Evolutionary conservation across 139 green algal species (phyloP), one percentile per base, ranked within the genome.

Genomic region (Chlamydomonas incerta): DNA sequence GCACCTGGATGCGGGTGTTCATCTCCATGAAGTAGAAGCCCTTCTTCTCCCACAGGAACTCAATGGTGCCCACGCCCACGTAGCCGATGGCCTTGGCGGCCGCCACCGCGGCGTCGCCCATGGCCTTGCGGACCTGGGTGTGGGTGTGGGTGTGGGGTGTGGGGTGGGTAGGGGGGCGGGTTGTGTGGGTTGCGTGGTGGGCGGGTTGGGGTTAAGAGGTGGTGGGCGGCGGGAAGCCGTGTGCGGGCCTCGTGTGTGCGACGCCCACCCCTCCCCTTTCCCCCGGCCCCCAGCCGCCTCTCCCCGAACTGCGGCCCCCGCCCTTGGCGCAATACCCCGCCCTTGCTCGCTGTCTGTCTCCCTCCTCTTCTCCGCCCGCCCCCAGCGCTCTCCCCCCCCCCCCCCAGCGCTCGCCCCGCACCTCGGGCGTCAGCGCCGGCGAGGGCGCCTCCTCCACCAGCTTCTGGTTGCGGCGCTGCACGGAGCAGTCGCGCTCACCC

Each of bases 11-110:
- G 63, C 96, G 93, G 20, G 96, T 99, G 93, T 99, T 99, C 96
- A 99, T 99, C 92, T 99, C 96, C 96, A 99, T 99, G 92, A 99
- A 99, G 92, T 98, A 99, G 93, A 98, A 99, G 71, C 95, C 96
- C 81, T 95, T 91, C 85, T 96, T 74, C 92, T 99, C 96, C 95
- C 95, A 98, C 82, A 99, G 91, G 94, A 99, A 99, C 93, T 99
- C 96, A 68, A 99, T 97, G 87, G 95, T 97, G 80, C 96, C 95
- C 50, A 97, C 93, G 60, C 96, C 95, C 24, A 96, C 90, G 87
- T 98, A 97, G 86, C 93, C 92, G 72, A 98, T 97, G 68, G 90
- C 92, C 89, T 96, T 96, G 75, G 94, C 94, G 33, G 95, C 96
- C 33, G 93, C 92, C 46, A 95, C 92, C 14, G 96, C 96, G 41